phyloP scores from a whole-genome alignment of 768 basidiomycete species.

The Trichaptum fuscoviolaceum region DNA sequence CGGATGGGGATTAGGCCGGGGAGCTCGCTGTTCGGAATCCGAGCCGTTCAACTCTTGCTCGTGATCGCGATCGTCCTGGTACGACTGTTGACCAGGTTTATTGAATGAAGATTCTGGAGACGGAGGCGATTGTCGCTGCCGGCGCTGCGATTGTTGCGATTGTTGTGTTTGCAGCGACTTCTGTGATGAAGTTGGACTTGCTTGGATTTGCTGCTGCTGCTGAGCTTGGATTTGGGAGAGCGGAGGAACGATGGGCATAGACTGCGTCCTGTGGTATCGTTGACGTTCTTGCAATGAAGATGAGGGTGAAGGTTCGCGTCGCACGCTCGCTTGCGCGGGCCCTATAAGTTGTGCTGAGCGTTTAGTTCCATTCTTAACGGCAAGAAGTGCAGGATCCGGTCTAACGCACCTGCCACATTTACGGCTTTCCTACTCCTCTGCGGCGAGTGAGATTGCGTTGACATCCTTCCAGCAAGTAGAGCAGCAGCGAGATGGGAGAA shows the following conservation, averaged over 20 bases:
- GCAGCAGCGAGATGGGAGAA: background rate
- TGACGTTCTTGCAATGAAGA: conserved; percentile 42
- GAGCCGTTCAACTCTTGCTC: conserved; percentile 19
- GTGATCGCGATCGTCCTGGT: conserved; percentile 16
- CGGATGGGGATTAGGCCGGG: conserved; percentile 40
- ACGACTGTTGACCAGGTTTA: conserved; percentile 25
- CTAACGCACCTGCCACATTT: background rate
- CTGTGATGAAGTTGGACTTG: conserved; percentile 29
- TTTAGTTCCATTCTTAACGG: background rate
- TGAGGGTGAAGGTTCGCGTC: conserved; percentile 39
- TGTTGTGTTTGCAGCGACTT: conserved; percentile 8
- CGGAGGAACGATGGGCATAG: conserved; percentile 57
- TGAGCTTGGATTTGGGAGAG: conserved; percentile 50
- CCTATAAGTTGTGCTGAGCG: background rate
- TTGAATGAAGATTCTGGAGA: conserved; percentile 22
- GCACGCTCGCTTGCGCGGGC: conserved; percentile 24
- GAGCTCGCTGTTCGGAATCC: conserved; percentile 34
- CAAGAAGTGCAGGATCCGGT: conserved; percentile 1
- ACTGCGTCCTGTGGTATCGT: conserved; percentile 52
- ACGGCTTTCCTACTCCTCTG: background rate
- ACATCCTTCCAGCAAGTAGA: background rate
- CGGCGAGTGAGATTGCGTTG: background rate
- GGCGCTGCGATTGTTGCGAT: conserved; percentile 29
- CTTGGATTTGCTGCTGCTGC: conserved; percentile 32
- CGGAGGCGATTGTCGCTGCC: conserved; percentile 26